These are phyloP conservation scores for Ceratocystis ficicola DNA, from an alignment of 2,329 filamentous ascomycete genomes.

Conservation along the genomic window DNA sequence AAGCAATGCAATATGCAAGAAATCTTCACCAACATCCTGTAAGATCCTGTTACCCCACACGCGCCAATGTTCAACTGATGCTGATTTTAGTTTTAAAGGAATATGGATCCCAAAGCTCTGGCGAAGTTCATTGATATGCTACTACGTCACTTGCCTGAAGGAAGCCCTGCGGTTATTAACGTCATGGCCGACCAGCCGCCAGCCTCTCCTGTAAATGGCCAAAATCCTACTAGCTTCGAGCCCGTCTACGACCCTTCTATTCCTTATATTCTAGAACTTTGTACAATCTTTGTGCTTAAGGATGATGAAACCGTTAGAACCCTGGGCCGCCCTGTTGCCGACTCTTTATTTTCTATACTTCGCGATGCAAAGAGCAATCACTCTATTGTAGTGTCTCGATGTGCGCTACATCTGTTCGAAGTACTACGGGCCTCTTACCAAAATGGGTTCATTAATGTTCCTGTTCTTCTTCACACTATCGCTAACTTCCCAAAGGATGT, in stretches of 20 bases:
- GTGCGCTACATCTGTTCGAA: conserved; percentile 74
- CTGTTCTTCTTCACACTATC: conserved; percentile 81
- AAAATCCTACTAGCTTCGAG: conserved; percentile 39
- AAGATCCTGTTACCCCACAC: conserved; percentile 29
- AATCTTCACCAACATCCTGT: conserved; percentile 73
- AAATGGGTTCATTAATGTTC: conserved; percentile 80
- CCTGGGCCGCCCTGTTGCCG: conserved; percentile 68
- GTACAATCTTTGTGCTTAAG: conserved; percentile 66
- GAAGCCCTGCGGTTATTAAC: conserved; percentile 64
- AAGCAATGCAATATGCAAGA: conserved; percentile 76
- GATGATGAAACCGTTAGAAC: conserved; percentile 59
- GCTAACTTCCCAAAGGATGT: conserved; percentile 72
- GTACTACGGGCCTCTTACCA: conserved; percentile 78
- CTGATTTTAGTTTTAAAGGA: conserved; percentile 32
- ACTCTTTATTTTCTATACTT: conserved; percentile 67
- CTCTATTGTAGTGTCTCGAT: conserved; percentile 68
- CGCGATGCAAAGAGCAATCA: conserved; percentile 70
- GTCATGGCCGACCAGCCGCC: conserved; percentile 76
- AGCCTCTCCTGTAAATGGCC: conserved; percentile 47
- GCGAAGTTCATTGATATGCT: conserved; percentile 50
- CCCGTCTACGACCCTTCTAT: conserved; percentile 72
- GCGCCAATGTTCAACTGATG: not conserved
- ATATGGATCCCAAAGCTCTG: conserved; percentile 48
- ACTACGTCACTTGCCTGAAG: conserved; percentile 75
- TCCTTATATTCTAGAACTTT: conserved; percentile 83